Conservation (phyloP, 2,329 filamentous ascomycete genomes). For the Penicillium expansum region DNA sequence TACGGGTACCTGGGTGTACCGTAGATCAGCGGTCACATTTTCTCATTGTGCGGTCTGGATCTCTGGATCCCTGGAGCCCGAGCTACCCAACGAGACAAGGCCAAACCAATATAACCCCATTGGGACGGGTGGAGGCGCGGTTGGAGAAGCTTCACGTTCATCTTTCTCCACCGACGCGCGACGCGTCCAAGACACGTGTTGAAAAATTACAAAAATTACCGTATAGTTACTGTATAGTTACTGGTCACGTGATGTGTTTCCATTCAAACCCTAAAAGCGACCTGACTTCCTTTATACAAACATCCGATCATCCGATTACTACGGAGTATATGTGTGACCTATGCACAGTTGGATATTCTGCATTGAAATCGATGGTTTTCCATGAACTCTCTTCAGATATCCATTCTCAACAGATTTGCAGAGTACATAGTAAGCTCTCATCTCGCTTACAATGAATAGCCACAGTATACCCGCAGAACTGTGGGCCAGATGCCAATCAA, state of each 20-base stretch:
- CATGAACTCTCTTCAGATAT: background rate
- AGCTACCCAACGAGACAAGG: background rate
- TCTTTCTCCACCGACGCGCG: constrained; percentile 3
- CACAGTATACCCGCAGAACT: background rate
- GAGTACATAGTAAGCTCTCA: background rate
- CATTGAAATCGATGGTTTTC: background rate
- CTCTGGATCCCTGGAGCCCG: background rate
- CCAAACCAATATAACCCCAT: constrained; percentile 7
- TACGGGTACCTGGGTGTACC: constrained; percentile 2
- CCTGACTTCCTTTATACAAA: too few species aligned
- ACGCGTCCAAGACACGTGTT: constrained; percentile 4
- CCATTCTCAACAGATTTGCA: background rate
- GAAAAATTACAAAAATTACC: background rate
- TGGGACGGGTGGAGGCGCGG: background rate
- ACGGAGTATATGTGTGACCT: background rate
- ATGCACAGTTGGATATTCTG: background rate
- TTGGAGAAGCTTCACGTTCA: constrained; percentile 7
- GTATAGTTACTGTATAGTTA: background rate
- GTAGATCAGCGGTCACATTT: constrained; percentile 7
- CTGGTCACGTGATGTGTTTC: background rate
- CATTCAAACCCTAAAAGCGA: background rate
- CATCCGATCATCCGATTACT: too few species aligned
- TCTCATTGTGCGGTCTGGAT: constrained; percentile 16
- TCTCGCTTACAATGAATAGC: constrained; percentile 5
- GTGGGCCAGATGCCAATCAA: constrained; percentile 1